phyloP scores from a whole-genome alignment of 305 asterid genomes.

The Rubia occidens region DNA sequence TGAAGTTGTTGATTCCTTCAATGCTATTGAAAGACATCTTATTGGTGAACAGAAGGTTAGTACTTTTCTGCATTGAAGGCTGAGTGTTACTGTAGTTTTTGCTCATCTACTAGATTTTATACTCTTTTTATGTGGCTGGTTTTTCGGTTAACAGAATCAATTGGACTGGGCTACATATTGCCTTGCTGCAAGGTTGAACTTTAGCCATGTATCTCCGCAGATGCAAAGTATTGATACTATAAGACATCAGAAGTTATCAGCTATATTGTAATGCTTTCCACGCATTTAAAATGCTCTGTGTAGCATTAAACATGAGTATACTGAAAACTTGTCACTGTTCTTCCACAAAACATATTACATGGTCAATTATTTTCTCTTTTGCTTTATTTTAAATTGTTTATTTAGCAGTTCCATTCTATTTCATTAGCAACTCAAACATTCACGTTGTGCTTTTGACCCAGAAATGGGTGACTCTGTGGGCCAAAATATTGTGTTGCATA shows the following conservation, averaged over 20 bases:
- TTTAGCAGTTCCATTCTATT: neutral
- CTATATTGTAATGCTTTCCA: neutral
- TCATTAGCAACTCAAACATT: neutral
- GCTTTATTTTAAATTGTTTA: neutral
- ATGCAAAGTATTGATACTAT: neutral
- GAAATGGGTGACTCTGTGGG: conserved; percentile 8
- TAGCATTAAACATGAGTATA: neutral
- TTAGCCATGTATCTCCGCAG: neutral
- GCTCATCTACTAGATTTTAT: neutral
- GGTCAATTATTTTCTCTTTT: neutral
- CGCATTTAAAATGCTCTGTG: neutral
- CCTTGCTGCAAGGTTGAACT: neutral
- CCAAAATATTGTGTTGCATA: neutral
- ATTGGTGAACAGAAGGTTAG: conserved; percentile 73
- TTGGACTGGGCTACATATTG: conserved; percentile 1
- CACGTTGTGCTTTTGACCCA: neutral
- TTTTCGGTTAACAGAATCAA: neutral
- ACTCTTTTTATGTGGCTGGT: neutral
- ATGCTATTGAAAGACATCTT: conserved; percentile 79
- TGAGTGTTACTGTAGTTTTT: neutral
- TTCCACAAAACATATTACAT: neutral
- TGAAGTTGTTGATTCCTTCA: conserved; percentile 75
- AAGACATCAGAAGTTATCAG: neutral
- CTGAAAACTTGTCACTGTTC: neutral
- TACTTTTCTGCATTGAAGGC: conserved; percentile 15